Percentiles rank a stretch among this genome's conserved stretches.
Conservation (phyloP, 345 rosid genomes). For the Linum lewisii region DNA sequence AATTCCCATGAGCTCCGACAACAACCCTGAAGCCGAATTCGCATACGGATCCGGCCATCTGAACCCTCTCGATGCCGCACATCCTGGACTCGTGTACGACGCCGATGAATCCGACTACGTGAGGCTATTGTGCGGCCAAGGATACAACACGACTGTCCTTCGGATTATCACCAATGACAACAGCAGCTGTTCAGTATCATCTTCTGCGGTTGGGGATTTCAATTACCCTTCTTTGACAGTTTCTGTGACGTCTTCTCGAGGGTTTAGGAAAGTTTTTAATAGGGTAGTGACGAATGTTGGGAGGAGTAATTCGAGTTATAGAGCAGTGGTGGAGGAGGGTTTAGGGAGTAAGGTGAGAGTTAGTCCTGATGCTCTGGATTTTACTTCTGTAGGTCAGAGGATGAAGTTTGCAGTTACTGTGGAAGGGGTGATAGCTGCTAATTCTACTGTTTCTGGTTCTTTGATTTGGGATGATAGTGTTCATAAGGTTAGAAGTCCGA, state of each 20-base stretch:
- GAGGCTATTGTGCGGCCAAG: not conserved
- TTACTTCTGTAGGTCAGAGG: not conserved
- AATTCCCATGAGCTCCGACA: not conserved
- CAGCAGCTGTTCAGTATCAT: not conserved
- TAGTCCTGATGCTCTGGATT: not conserved
- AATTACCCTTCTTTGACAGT: not conserved
- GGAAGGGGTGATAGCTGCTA: not conserved
- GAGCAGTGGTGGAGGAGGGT: not conserved
- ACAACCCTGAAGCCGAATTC: conserved; percentile 2
- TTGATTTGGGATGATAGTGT: not conserved
- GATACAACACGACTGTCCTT: not conserved
- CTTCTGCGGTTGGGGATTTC: not conserved
- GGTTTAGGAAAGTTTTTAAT: not conserved
- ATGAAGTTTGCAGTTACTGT: not conserved
- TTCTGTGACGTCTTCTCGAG: not conserved
- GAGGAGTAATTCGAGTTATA: not conserved
- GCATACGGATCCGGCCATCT: conserved; percentile 1
- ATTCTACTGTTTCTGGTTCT: not conserved
- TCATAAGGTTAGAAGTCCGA: not conserved
- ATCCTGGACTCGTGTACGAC: not conserved
- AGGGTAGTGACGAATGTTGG: not conserved
- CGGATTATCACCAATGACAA: not conserved
- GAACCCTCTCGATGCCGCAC: not conserved
- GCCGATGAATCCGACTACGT: not conserved
- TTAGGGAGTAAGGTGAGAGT: not conserved